Conservation (phyloP, 2,329 filamentous ascomycete genomes). For the Pyrenochaeta sp. region DNA sequence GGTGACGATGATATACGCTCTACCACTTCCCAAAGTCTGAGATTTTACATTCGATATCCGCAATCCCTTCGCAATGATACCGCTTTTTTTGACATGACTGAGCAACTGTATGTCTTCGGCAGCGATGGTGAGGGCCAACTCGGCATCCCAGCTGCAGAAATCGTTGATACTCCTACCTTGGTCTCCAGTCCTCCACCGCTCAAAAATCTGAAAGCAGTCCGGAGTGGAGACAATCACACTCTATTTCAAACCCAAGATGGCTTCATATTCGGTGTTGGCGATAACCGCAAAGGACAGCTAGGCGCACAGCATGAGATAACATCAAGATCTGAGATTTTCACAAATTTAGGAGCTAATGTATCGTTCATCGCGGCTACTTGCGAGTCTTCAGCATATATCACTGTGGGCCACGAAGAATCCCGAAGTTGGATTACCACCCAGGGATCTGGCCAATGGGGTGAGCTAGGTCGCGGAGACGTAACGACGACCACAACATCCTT, state of each 20-base stretch:
- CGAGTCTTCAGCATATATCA: conserved; percentile 36
- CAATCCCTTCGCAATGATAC: neutral
- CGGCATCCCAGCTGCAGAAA: conserved; percentile 55
- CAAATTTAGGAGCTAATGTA: conserved; percentile 2
- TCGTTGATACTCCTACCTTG: conserved; percentile 29
- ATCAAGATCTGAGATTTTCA: conserved; percentile 11
- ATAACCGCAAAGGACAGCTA: conserved; percentile 59
- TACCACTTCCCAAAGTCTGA: too few relatives aligned
- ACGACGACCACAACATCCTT: neutral
- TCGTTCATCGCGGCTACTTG: conserved; percentile 29
- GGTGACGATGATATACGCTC: too few relatives aligned
- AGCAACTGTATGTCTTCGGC: conserved; percentile 55
- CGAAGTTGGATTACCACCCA: conserved; percentile 12
- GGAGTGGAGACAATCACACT: conserved; percentile 86
- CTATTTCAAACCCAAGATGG: conserved; percentile 70
- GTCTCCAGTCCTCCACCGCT: conserved; percentile 9
- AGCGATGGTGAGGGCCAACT: conserved; percentile 63
- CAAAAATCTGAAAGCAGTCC: conserved; percentile 46
- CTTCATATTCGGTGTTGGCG: conserved; percentile 70
- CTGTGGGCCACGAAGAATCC: neutral
- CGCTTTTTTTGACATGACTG: conserved; percentile 15
- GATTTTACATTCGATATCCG: neutral
- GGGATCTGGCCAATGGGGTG: conserved; percentile 36
- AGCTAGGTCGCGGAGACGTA: conserved; percentile 21
- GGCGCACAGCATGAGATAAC: conserved; percentile 19